phyloP scores from a whole-genome alignment of 495 filamentous ascomycete genomes.

The Neurospora sp. region DNA sequence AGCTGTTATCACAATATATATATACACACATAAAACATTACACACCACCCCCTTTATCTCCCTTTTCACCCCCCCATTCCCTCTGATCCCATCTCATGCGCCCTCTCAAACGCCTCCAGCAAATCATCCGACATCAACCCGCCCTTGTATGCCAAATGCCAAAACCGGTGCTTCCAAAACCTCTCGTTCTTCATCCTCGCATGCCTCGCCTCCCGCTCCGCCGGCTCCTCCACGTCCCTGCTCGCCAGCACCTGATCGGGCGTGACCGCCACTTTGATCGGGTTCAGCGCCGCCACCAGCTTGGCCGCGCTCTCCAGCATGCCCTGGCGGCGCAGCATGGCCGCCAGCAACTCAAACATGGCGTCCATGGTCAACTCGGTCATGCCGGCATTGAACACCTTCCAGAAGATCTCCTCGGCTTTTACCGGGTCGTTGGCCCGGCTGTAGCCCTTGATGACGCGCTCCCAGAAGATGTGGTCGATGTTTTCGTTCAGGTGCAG shows the following conservation, averaged over 20 bases:
- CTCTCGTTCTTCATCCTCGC: conserved; percentile 6
- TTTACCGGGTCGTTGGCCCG: conserved; percentile 33
- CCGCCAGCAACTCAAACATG: conserved; percentile 35
- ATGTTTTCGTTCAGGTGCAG: conserved; percentile 24
- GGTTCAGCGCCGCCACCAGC: conserved; percentile 19
- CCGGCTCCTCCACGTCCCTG: conserved; percentile 6
- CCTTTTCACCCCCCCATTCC: not conserved
- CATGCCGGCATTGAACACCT: conserved; percentile 29
- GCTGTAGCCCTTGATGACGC: conserved; percentile 55
- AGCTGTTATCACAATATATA: not conserved
- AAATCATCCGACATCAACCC: conserved; percentile 21
- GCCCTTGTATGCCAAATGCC: conserved; percentile 25
- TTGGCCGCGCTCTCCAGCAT: conserved; percentile 21
- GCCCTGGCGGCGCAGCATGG: conserved; percentile 32
- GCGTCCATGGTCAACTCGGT: conserved; percentile 32
- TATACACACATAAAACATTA: not conserved
- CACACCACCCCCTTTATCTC: not conserved
- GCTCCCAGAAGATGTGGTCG: conserved; percentile 59
- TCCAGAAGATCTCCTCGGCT: conserved; percentile 41
- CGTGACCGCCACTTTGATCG: conserved; percentile 15
- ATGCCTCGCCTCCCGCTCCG: conserved; percentile 3
- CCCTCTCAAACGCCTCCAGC: conserved; percentile 1
- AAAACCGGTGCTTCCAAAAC: conserved; percentile 35
- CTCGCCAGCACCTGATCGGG: not conserved
- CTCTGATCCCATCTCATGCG: not conserved